Base-by-base conservation (phyloP, 768 basidiomycete species). In the Kwoniella sp. region DNA sequence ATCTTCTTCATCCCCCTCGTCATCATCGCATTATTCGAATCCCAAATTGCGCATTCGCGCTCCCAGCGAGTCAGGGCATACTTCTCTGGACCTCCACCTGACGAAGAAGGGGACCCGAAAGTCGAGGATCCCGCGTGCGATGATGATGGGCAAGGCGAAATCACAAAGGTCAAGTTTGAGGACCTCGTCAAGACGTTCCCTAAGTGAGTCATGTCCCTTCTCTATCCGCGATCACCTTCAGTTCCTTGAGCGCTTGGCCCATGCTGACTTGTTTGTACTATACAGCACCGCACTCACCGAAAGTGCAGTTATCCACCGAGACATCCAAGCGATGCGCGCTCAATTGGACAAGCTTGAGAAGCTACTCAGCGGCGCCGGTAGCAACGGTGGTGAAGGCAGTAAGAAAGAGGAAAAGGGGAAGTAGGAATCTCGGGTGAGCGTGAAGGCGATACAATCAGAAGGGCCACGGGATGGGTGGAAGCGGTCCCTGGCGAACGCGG, bases 1-100 rank as follows among this genome's bases (percentile, higher is more conserved):
- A 65, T 95, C n/a, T 95, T 97, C 83, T 89, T 88, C 81, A 65
- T 93, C 58, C 92, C 93, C 2, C 83, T 96, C 30, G 82, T 84
- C 2, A 56, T 84, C 17, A 90, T 96, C 67, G 90, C 92, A 0
- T 73, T 93, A 34, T 89, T 84, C 72, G 94, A 96, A 82, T 85
- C 90, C 0, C 83, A 84, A 11, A 71, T 76, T 37, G 53, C 70
- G 4, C 70, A 75, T 53, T 58, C 74, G 7, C 60, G 70, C 11
- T 69, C 65, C 26, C 55, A 68, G 53, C 38, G 69, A 23, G 48
- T 76, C 25, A 55, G 67, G 31, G 66, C 59, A 0, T 71, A 73
- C 54, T 75, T 77, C 55, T 41, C 70, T 22, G 74, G 73, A 25
- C 67, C 73, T 7, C 56, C 69, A 2, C 72, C 73, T 13, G 79